Evolutionary conservation across 768 basidiomycete genomes (phyloP).

Genomic region (Amanita muscaria): DNA sequence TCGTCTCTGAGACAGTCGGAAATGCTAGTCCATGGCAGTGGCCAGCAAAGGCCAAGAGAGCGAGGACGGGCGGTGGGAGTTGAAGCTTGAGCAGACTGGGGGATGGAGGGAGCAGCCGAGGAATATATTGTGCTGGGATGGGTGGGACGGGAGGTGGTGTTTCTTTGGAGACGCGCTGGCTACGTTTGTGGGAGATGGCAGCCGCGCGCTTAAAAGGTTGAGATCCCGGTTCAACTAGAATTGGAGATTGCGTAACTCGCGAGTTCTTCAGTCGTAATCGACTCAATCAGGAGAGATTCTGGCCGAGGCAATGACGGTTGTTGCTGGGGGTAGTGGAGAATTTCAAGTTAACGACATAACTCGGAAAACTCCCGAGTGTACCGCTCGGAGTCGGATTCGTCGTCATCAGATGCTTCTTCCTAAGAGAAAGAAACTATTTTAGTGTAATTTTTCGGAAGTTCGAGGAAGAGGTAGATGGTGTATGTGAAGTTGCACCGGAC

Average conservation of each 20-base stretch:
- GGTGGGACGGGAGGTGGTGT: conserved; percentile 30
- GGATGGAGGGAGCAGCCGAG: no score
- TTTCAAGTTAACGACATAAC: no score
- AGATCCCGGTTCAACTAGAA: no score
- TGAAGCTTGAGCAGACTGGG: no score
- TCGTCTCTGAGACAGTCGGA: neutral
- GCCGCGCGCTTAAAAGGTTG: conserved; percentile 14
- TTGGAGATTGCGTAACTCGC: conserved; percentile 6
- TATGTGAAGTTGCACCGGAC: conserved; percentile 24
- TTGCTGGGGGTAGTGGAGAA: no score
- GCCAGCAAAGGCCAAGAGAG: conserved; percentile 1
- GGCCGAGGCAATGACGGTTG: no score
- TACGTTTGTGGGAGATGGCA: conserved; percentile 23
- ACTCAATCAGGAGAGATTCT: conserved; percentile 25
- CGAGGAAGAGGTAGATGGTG: conserved; percentile 29
- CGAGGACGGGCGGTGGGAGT: conserved; percentile 14
- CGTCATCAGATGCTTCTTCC: conserved; percentile 20
- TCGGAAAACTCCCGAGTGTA: conserved; percentile 48
- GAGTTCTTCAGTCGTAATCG: conserved; percentile 8
- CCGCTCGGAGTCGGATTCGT: conserved; percentile 47
- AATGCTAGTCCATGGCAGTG: neutral
- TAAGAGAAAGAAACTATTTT: conserved; percentile 12
- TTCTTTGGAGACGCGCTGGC: conserved; percentile 31
- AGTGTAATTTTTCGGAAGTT: conserved; percentile 32
- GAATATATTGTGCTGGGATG: conserved; percentile 21